A percentile compares a stretch with the other conserved stretches of the same genome.
Conservation (phyloP, 306 rosid species). For the Rosa multiflora region DNA sequence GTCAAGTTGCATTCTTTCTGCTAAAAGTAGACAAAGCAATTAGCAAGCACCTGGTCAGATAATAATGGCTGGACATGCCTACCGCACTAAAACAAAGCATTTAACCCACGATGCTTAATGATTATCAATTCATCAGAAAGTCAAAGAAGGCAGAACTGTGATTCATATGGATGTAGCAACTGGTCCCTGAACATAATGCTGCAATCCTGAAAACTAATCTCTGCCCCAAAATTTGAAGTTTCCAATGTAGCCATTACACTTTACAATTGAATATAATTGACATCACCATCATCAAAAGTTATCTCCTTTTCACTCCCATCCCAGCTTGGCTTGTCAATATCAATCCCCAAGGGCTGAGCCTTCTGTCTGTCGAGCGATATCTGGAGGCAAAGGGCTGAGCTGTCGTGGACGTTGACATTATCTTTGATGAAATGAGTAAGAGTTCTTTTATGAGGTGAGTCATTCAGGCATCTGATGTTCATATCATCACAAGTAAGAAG, state of each 20-base stretch:
- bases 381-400: constrained; percentile 37
- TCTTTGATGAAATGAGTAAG: constrained; percentile 35
- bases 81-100: not conserved
- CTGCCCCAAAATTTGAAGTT: not conserved
- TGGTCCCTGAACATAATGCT: constrained; percentile 3
- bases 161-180: not conserved
- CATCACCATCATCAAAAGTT: not conserved
- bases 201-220: not conserved
- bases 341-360: constrained; percentile 35
- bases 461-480: constrained; percentile 24
- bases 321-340: constrained; percentile 25
- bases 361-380: constrained; percentile 34
- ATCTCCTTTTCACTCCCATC: not conserved
- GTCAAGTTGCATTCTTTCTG: not conserved
- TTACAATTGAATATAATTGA: not conserved
- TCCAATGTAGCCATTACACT: constrained; percentile 5
- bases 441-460: constrained; percentile 29
- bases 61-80: not conserved
- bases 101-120: not conserved
- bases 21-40: not conserved
- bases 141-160: not conserved
- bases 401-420: constrained; percentile 27
- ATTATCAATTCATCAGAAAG: not conserved
- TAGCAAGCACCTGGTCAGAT: not conserved
- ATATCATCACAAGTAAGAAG: constrained; percentile 27